These are phyloP conservation scores for Fusarium papillatum DNA, from an alignment of 2,329 filamentous ascomycete genomes.

Conservation along the genomic window DNA sequence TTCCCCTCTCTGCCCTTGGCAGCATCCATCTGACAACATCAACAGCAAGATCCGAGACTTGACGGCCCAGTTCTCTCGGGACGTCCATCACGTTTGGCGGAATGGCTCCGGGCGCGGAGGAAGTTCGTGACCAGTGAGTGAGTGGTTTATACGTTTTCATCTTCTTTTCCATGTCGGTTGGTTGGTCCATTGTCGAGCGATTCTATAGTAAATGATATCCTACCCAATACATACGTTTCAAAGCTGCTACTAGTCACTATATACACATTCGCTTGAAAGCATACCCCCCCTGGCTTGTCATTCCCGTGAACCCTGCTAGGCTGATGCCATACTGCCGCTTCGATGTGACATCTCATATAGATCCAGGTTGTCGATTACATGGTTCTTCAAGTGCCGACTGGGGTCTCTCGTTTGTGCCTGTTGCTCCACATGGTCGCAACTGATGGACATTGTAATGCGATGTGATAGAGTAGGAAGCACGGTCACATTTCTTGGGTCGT, in stretches of 20 bases:
- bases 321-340: not conserved
- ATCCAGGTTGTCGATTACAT: not conserved
- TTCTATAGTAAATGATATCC: slow-evolving; percentile 25
- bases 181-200: slow-evolving; percentile 12
- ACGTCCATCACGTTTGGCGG: slow-evolving; percentile 35
- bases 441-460: not conserved
- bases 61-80: slow-evolving; percentile 35
- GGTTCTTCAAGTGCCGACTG: not conserved
- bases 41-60: slow-evolving; percentile 36
- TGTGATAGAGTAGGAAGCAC: not conserved
- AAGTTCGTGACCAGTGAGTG: slow-evolving; percentile 8
- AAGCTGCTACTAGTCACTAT: not conserved
- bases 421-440: not conserved
- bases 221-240: not conserved
- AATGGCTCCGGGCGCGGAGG: not conserved
- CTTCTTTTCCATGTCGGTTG: not conserved
- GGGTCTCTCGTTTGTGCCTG: not conserved
- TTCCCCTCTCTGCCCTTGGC: not conserved
- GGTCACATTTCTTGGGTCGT: not conserved
- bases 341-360: not conserved
- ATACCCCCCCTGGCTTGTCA: not conserved
- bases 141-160: slow-evolving; percentile 1
- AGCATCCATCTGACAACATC: not conserved
- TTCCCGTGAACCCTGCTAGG: not conserved
- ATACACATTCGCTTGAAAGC: not conserved